A percentile compares a stretch with the other conserved stretches of the same genome.
phyloP scores from a whole-genome alignment of 345 rosid genomes.

The Populus euphratica region DNA sequence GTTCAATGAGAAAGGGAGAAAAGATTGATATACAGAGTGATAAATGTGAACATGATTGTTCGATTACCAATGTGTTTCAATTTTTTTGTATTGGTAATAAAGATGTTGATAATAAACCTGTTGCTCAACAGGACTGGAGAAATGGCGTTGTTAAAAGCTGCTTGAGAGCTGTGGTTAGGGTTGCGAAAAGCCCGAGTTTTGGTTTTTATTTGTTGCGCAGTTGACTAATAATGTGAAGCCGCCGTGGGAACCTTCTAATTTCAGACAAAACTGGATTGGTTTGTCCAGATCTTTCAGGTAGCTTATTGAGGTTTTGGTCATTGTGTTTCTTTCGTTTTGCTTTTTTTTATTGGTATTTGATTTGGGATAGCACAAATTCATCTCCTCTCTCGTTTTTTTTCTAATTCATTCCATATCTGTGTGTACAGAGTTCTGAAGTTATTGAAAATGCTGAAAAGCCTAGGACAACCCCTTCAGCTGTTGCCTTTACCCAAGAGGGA shows the following conservation, averaged over 20 bases:
- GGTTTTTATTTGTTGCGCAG: conserved; percentile 34
- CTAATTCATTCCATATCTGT: not conserved
- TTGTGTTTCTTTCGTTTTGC: not conserved
- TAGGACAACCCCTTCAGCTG: conserved; percentile 34
- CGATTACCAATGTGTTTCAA: no score
- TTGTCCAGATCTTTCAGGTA: conserved; percentile 80
- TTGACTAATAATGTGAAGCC: conserved; percentile 45
- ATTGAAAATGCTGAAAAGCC: conserved; percentile 38
- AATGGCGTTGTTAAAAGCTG: not conserved
- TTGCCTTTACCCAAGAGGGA: conserved; percentile 28
- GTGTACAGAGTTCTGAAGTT: conserved; percentile 26
- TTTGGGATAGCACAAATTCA: conserved; percentile 93
- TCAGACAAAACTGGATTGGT: conserved; percentile 46
- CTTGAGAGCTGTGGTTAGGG: not conserved
- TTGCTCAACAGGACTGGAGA: no score
- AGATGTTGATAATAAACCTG: no score
- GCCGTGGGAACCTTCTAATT: conserved; percentile 34
- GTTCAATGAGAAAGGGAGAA: no score
- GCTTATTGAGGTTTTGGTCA: not conserved
- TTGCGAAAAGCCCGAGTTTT: not conserved
- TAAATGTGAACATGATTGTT: no score
- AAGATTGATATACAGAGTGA: no score
- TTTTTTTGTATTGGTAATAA: no score
- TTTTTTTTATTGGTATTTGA: conserved; percentile 27
- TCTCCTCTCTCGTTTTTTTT: no score